Base-by-base conservation (phyloP, 495 filamentous ascomycete species). In the Aspergillus asperescens region DNA sequence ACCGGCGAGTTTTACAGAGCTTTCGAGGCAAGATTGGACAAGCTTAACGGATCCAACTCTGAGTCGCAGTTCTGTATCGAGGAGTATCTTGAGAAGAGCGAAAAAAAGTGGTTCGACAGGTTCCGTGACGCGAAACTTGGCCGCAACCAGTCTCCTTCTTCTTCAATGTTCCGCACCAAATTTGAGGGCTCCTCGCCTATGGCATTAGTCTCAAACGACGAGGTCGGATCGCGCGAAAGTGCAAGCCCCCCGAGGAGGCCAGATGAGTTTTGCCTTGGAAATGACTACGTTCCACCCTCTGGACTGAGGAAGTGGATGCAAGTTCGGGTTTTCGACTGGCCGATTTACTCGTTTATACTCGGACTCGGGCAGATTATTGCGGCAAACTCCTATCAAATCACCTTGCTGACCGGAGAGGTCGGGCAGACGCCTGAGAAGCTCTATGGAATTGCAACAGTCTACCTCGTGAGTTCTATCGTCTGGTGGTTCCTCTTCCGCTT, bases 301-400 rank as follows among this genome's bases (percentile, higher is more conserved):
- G 84, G 86, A 0, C 52, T 89, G 13, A 80, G 75, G 56, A 82
- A 79, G 44, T 66, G 71, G 58, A 72, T 73, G 63, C 68, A 75
- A 42, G 54, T 77, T 49, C 75, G 73, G 15, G 67, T 74, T 24
- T 71, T 67, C 15, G 81, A 86, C 56, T 90, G 86, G 86, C 86
- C 86, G 0, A 55, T 89, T 7, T 90, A 90, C 66, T 80, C 84
- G 5, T 75, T 90, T 50, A 69, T 88, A 34, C 61, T 76, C 4
- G 83, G 83, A 40, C 71, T 87, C 0, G 82, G 82, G 4, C 85
- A 88, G 57, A 81, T 88, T 54, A 80, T 88, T 25, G 82, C 85
- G 0, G 81, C 82, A 43, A 87, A 85, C 66, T 85, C 81, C 1
- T 88, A 87, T 61, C 85, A 88, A 57, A 82, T 88, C 56, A 85